Evolutionary conservation across 805 yeast genomes (phyloP).

Genomic region (Saccharomycopsis capsularis): DNA sequence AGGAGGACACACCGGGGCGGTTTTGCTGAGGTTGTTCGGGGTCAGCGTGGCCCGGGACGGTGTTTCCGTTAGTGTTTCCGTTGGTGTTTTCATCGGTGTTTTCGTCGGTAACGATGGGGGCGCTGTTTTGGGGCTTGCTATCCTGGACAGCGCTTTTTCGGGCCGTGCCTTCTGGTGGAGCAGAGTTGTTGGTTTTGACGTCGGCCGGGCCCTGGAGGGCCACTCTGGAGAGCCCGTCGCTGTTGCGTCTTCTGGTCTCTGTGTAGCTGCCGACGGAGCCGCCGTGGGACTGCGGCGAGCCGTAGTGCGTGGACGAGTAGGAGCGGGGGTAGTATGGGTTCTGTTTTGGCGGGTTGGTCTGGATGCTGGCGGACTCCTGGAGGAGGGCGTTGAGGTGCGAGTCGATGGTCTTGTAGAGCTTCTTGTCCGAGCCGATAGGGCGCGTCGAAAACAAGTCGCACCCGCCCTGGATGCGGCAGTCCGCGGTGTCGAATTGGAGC

Average conservation of each 20-base stretch:
- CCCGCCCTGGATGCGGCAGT: slow-evolving; percentile 75
- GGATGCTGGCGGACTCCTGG: slow-evolving; percentile 11
- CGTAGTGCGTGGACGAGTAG: slow-evolving; percentile 5
- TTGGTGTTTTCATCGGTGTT: too few species aligned
- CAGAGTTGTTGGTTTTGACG: too few species aligned
- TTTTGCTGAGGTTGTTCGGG: slow-evolving; percentile 1
- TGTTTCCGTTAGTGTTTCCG: background rate
- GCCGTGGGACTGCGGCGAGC: background rate
- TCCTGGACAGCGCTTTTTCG: too few species aligned
- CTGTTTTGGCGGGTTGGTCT: slow-evolving; percentile 11
- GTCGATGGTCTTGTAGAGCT: slow-evolving; percentile 81
- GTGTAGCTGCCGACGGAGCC: background rate
- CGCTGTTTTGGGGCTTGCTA: background rate
- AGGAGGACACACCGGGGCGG: too few species aligned
- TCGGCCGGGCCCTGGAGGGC: background rate
- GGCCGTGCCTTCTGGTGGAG: too few species aligned
- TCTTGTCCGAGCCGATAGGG: slow-evolving; percentile 84
- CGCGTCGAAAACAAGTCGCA: slow-evolving; percentile 93
- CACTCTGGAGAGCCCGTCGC: background rate
- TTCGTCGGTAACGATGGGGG: background rate
- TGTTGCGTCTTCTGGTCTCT: background rate
- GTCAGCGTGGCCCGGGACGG: too few species aligned
- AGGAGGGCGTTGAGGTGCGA: slow-evolving; percentile 37
- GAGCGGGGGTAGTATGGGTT: slow-evolving; percentile 21
- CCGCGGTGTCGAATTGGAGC: slow-evolving; percentile 68